phyloP scores from a whole-genome alignment of 2,329 filamentous ascomycete genomes.

The Neofusicoccum sp. region DNA sequence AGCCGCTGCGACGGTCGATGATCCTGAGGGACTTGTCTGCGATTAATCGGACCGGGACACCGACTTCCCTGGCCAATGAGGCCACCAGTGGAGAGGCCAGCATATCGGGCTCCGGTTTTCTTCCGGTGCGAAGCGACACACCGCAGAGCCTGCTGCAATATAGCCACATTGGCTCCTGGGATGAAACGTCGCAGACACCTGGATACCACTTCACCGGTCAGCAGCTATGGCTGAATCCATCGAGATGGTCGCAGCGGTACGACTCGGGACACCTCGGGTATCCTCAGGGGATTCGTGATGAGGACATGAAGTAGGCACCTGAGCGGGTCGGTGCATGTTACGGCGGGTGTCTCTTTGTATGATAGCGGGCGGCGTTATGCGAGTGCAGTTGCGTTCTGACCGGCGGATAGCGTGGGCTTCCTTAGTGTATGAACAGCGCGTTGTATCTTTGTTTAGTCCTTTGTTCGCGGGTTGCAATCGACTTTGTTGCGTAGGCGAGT shows the following conservation, averaged over 20 bases:
- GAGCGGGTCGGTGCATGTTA: not conserved
- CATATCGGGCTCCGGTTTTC: constrained; percentile 9
- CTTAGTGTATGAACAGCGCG: not conserved
- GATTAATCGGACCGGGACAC: constrained; percentile 1
- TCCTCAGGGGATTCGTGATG: constrained; percentile 3
- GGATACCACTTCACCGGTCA: constrained; percentile 6
- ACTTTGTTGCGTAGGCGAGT: no score
- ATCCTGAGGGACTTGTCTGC: constrained; percentile 4
- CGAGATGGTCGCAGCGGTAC: not conserved
- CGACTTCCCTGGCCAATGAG: constrained; percentile 8
- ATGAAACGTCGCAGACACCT: not conserved
- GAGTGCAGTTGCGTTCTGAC: not conserved
- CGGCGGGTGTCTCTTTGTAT: not conserved
- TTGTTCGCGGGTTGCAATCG: no score
- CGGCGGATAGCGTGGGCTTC: not conserved
- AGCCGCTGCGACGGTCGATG: constrained; percentile 1
- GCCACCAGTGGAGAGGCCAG: constrained; percentile 8
- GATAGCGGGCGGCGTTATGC: not conserved
- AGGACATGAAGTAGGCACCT: not conserved
- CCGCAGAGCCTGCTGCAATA: not conserved
- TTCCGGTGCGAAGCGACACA: not conserved
- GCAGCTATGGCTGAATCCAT: not conserved
- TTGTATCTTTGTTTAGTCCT: not conserved
- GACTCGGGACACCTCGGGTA: not conserved
- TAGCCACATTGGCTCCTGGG: constrained; percentile 5